phyloP scores from a whole-genome alignment of 345 rosid species.

The Eucalyptus regnans region DNA sequence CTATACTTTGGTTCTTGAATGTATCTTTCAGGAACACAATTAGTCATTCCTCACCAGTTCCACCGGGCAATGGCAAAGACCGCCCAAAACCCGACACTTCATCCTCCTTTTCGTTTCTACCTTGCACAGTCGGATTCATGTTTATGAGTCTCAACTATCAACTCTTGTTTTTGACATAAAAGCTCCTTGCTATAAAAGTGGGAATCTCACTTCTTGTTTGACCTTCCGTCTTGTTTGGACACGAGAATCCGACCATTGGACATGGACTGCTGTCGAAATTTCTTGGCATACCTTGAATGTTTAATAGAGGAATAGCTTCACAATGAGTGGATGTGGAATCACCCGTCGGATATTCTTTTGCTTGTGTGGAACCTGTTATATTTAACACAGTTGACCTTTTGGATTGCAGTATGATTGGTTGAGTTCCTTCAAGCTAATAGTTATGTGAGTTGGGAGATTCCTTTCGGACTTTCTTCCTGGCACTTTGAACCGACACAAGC shows the following conservation, averaged over 20 bases:
- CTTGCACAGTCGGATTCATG: neutral
- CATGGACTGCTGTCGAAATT: neutral
- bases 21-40: constrained; percentile 2
- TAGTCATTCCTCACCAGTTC: constrained; percentile 3
- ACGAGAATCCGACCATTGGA: neutral
- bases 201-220: neutral
- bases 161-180: neutral
- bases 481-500: neutral
- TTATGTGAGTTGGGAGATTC: neutral
- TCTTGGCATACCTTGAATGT: neutral
- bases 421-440: neutral
- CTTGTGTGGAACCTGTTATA: neutral
- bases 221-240: neutral
- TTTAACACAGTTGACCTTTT: neutral
- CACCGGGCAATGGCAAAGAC: constrained; percentile 1
- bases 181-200: neutral
- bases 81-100: neutral
- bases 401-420: neutral
- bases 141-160: neutral
- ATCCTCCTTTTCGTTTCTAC: neutral
- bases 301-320: neutral
- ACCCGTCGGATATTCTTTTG: neutral
- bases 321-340: neutral
- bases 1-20: neutral
- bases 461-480: neutral